Base-by-base conservation (phyloP, 1,284 basidiomycete genomes). In the Heimioporus retisporus region DNA sequence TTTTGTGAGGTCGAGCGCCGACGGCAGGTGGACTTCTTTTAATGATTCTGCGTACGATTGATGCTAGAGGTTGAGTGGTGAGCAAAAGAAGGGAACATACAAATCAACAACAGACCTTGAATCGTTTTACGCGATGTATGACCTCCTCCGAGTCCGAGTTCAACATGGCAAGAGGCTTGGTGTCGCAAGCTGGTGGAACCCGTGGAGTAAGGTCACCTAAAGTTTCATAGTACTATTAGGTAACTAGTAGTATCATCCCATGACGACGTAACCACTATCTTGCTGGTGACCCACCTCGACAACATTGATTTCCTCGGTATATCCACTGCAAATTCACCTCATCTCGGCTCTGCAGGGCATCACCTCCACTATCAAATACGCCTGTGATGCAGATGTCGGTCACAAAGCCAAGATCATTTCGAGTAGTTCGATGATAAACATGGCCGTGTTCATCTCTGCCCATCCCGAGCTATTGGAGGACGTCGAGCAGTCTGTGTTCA, bases 391-490 rank as follows among this genome's bases (percentile, higher is more conserved):
- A 18, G 89, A 90, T 2, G 68, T 73, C 6, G 90, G 90, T 1
- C 71, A 79, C 48, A 87, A 91, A 76, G 84, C 92, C 7, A 86
- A 87, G 3, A 73, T 96, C 6, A 85, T 94, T 3, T 93, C 94
- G 1, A 90, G 86, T 10, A 95, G 94, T 0, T 91, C 94, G 6
- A 88, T 94, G 88, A 96, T 95, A 23, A 96, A 96, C 71, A 83
- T 93, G 48, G 94, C 93, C 0, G 80, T 95, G 3, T 94, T 96
- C 74, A 83, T 92, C 23, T 86, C 86, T 66, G 86, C 89, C 2
- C 92, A 92, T 77, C 88, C 92, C 0, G 88, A 93, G 53, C 81
- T 96, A 13, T 73, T 94, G n/a, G 83, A 83, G 4, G 90, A 85
- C 14, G 81, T 95, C 7, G 90, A 92, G 67, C 87, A 93, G 71